A percentile compares a stretch with the other conserved stretches of the same genome.
Evolutionary conservation across 805 yeast genomes (phyloP).

Genomic region (Starmerella apis): DNA sequence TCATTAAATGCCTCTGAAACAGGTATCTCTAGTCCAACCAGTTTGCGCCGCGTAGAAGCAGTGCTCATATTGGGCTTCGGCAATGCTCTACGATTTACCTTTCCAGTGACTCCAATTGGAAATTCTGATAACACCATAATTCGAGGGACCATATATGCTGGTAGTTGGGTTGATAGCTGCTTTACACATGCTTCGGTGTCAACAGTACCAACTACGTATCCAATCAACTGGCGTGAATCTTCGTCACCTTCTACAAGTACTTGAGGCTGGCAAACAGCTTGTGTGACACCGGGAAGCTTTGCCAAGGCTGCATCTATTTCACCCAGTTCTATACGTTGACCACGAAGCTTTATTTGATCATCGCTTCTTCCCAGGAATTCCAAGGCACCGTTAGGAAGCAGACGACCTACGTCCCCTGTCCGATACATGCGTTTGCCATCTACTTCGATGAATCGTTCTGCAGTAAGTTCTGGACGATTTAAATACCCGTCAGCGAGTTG

Average conservation of each 20-base stretch:
- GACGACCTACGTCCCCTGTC: slow-evolving; percentile 28
- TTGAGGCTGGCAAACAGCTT: slow-evolving; percentile 14
- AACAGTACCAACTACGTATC: slow-evolving; percentile 10
- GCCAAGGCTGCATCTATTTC: slow-evolving; percentile 26
- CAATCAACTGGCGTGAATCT: slow-evolving; percentile 17
- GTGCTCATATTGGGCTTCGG: slow-evolving; percentile 6
- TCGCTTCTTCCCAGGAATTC: slow-evolving; percentile 29
- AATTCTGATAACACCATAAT: slow-evolving; percentile 73
- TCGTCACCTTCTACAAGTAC: slow-evolving; percentile 1
- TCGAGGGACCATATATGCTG: slow-evolving; percentile 86
- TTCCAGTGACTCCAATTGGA: slow-evolving; percentile 94
- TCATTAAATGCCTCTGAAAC: slow-evolving; percentile 11
- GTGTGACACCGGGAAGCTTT: slow-evolving; percentile 9
- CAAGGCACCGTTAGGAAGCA: slow-evolving; percentile 24
- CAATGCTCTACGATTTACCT: slow-evolving; percentile 88
- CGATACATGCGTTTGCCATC: slow-evolving; percentile 21
- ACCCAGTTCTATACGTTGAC: slow-evolving; percentile 30
- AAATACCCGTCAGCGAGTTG: slow-evolving; percentile 29
- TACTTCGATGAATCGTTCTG: slow-evolving; percentile 15
- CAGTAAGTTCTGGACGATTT: slow-evolving; percentile 24
- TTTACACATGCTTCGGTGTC: not conserved
- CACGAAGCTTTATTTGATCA: slow-evolving; percentile 29
- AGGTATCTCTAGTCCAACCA: slow-evolving; percentile 6
- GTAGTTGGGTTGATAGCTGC: slow-evolving; percentile 29
- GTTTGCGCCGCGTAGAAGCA: not conserved